Evolutionary conservation across 371 early-diverging fungal genomes (phyloP).

Genomic region (Mortierella sp.): DNA sequence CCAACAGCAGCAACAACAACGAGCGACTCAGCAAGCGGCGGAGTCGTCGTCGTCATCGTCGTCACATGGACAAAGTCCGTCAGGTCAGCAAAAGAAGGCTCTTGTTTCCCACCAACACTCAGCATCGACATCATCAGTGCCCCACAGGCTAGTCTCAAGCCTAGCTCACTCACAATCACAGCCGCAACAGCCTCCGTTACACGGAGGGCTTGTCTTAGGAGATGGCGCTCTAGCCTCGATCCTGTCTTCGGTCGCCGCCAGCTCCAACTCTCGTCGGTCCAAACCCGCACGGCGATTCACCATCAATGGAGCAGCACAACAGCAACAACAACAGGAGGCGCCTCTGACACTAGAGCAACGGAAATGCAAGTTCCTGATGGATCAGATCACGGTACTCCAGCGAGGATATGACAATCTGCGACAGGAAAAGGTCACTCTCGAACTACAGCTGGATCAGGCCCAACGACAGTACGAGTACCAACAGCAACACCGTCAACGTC

Average conservation of each 20-base stretch:
- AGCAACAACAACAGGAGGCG: constrained; percentile 18
- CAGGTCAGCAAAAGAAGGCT: background rate
- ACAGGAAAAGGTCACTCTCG: constrained; percentile 43
- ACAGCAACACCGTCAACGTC: constrained; percentile 33
- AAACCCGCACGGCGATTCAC: constrained; percentile 44
- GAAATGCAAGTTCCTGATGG: constrained; percentile 37
- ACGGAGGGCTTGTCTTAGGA: constrained; percentile 15
- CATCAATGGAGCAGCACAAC: constrained; percentile 22
- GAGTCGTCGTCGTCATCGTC: background rate
- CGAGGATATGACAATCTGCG: constrained; percentile 40
- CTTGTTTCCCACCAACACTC: background rate
- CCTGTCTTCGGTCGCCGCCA: constrained; percentile 31
- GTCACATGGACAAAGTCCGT: background rate
- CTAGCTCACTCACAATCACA: background rate
- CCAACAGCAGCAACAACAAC: constrained; percentile 21
- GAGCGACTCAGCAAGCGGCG: background rate
- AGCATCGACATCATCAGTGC: constrained; percentile 12
- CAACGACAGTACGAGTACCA: constrained; percentile 38
- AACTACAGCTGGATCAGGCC: constrained; percentile 35
- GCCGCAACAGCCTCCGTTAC: background rate
- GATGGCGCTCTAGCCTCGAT: constrained; percentile 29
- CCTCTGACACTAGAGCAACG: constrained; percentile 32
- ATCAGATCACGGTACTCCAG: constrained; percentile 47
- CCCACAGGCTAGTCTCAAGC: background rate
- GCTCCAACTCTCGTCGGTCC: constrained; percentile 17